Evolutionary conservation across 805 yeast genomes (phyloP).

Genomic region (Yamadazyma sp.): DNA sequence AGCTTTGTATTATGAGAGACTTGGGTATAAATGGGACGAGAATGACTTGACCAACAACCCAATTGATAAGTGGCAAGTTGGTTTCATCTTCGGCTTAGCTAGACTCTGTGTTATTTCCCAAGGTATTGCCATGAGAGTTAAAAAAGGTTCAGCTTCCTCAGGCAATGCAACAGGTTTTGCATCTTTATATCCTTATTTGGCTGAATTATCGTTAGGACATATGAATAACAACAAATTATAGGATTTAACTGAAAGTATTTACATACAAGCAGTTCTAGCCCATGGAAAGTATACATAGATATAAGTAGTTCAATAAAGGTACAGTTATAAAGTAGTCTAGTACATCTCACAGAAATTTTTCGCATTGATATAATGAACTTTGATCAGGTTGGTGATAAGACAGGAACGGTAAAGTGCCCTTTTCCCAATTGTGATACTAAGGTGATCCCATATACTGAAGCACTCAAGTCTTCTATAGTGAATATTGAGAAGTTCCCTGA

Average conservation of each 20-base stretch:
- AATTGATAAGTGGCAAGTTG: constrained; percentile 45
- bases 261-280: neutral
- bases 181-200: constrained; percentile 27
- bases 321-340: neutral
- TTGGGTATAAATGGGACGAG: constrained; percentile 30
- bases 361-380: constrained; percentile 9
- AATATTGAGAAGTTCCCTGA: constrained; percentile 24
- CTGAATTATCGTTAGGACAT: constrained; percentile 26
- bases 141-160: constrained; percentile 52
- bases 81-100: constrained; percentile 53
- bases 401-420: constrained; percentile 19
- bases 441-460: constrained; percentile 17
- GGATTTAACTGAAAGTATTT: neutral
- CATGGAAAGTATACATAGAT: neutral
- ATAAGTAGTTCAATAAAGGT: too few relatives aligned
- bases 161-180: constrained; percentile 46
- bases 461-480: constrained; percentile 1
- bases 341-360: neutral
- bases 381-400: constrained; percentile 2
- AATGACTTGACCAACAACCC: constrained; percentile 42
- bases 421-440: constrained; percentile 23
- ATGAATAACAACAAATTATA: constrained; percentile 8
- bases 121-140: constrained; percentile 57
- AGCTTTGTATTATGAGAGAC: constrained; percentile 19
- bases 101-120: constrained; percentile 57